These are phyloP conservation scores for Trametes versicolor DNA, from an alignment of 1,284 basidiomycete genomes.

Conservation along the genomic window DNA sequence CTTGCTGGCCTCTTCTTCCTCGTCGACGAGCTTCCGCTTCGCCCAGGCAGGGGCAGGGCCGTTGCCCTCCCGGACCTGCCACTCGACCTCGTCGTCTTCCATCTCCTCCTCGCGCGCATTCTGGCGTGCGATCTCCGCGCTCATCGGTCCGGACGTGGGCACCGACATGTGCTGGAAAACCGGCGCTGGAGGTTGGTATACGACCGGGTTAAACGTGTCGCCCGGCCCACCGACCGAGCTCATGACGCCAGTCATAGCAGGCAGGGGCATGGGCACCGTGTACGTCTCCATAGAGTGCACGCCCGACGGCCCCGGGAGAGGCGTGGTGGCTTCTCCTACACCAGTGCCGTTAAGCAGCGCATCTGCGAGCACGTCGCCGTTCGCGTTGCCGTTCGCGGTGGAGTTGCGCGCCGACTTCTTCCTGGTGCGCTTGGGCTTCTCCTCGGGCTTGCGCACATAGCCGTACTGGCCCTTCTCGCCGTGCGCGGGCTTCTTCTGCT, in stretches of 20 bases:
- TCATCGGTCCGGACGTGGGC: constrained; percentile 31
- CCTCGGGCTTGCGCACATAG: constrained; percentile 75
- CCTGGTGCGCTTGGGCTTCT: constrained; percentile 64
- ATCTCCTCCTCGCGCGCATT: constrained; percentile 51
- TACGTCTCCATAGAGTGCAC: constrained; percentile 35
- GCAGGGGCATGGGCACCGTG: constrained; percentile 34
- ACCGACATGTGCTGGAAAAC: constrained; percentile 35
- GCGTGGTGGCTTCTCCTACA: constrained; percentile 23
- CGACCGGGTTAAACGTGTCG: constrained; percentile 26
- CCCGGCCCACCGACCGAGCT: constrained; percentile 26
- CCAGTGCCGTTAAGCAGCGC: constrained; percentile 8
- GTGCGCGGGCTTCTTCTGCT: constrained; percentile 67
- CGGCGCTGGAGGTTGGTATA: constrained; percentile 32
- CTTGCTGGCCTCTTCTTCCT: constrained; percentile 42
- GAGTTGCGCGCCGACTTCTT: constrained; percentile 49
- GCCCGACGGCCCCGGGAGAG: constrained; percentile 29
- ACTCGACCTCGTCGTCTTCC: constrained; percentile 68
- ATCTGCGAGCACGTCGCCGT: constrained; percentile 32
- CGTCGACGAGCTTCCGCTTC: constrained; percentile 59
- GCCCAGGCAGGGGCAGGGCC: constrained; percentile 74
- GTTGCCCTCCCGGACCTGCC: constrained; percentile 70
- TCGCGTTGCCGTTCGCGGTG: background rate
- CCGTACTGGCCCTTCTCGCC: constrained; percentile 83
- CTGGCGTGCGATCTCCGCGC: constrained; percentile 39
- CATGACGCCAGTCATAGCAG: constrained; percentile 31